phyloP scores from a whole-genome alignment of 441 rosid genomes.

The Breynia disticha region DNA sequence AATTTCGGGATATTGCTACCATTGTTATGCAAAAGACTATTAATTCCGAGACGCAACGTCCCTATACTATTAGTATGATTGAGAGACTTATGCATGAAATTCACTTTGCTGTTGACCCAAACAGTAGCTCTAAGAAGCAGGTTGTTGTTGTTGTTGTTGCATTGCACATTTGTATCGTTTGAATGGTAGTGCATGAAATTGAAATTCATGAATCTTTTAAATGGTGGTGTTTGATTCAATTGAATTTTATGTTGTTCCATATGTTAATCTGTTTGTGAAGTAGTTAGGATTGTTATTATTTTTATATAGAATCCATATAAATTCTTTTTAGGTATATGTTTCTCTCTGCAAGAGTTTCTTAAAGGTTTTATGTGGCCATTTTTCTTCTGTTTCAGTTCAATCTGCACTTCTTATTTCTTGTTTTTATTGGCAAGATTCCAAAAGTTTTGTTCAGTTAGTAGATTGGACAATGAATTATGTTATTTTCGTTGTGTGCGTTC shows the following conservation, averaged over 20 bases:
- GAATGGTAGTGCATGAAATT: not conserved
- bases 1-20: constrained; percentile 90
- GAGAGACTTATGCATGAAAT: constrained; percentile 90
- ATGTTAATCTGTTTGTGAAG: too few species aligned
- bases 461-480: too few species aligned
- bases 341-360: not conserved
- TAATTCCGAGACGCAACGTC: constrained; percentile 82
- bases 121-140: constrained; percentile 92
- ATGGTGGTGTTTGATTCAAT: not conserved
- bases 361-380: not conserved
- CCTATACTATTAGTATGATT: constrained; percentile 93
- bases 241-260: too few species aligned
- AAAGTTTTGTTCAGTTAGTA: too few species aligned
- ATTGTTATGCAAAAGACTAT: constrained; percentile 95
- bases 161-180: not conserved
- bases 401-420: not conserved
- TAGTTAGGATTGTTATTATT: too few species aligned
- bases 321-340: too few species aligned
- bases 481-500: not conserved
- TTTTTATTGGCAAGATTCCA: not conserved
- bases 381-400: not conserved
- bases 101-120: constrained; percentile 89
- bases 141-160: constrained; percentile 19
- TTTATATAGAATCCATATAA: too few species aligned
- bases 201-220: not conserved